A percentile compares a stretch with the other conserved stretches of the same genome.
Conservation (phyloP, 345 rosid genomes). For the Ailanthus altissimus region DNA sequence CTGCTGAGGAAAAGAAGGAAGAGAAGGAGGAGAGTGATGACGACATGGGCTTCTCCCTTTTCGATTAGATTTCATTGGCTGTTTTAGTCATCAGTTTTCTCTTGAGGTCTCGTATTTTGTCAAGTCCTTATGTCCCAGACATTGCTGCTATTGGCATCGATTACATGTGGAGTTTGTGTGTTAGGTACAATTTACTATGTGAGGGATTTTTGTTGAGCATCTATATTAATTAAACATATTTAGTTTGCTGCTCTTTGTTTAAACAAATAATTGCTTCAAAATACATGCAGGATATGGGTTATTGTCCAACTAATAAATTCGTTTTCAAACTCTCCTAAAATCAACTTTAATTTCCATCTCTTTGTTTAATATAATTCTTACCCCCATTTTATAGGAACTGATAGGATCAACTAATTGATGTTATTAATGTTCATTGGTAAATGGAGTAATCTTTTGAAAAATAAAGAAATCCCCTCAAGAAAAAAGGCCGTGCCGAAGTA, state of each 20-base stretch:
- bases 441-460: no score
- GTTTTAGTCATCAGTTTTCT: not conserved
- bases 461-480: no score
- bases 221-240: not conserved
- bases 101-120: not conserved
- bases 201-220: not conserved
- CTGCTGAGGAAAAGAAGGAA: slow-evolving; percentile 62
- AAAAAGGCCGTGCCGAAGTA: no score
- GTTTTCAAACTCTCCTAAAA: no score
- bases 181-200: not conserved
- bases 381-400: no score
- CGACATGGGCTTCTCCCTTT: slow-evolving; percentile 73
- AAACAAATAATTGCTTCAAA: no score
- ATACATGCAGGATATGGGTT: no score
- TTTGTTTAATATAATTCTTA: no score
- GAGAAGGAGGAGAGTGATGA: slow-evolving; percentile 64
- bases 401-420: no score
- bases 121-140: not conserved
- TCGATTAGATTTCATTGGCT: slow-evolving; percentile 38
- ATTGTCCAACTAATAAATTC: no score
- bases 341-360: no score
- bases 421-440: no score
- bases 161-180: not conserved
- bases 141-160: not conserved
- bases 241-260: slow-evolving; percentile 2